These are phyloP conservation scores for Ogataea nakhonphanomensis DNA, from an alignment of 805 yeast genomes.

Conservation along the genomic window DNA sequence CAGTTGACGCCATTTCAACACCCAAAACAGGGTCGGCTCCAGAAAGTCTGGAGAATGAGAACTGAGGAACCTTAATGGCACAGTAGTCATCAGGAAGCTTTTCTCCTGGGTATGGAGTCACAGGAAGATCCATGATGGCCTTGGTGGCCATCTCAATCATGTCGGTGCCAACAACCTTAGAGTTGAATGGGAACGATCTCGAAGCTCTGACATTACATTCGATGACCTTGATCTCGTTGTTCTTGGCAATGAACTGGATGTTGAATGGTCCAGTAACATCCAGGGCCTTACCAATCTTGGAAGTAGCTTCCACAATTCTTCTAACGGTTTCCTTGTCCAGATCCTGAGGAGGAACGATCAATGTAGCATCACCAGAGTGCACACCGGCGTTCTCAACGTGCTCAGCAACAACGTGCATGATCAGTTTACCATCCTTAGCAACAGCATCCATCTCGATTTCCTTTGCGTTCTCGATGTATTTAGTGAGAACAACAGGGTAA, in stretches of 20 bases:
- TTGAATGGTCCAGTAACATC: constrained; percentile 97
- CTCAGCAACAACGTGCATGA: constrained; percentile 97
- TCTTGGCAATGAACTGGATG: constrained; percentile 94
- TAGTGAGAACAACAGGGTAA: constrained; percentile 95
- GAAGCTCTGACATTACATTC: constrained; percentile 99
- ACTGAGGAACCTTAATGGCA: constrained; percentile 95
- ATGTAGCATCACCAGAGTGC: constrained; percentile 98
- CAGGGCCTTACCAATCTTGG: constrained; percentile 91
- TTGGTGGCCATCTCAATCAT: constrained; percentile 96
- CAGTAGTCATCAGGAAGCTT: constrained; percentile 90
- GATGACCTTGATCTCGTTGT: constrained; percentile 93
- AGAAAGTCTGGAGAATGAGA: constrained; percentile 92
- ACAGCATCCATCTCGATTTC: constrained; percentile 99
- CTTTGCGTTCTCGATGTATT: constrained; percentile 93
- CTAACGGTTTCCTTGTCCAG: constrained; percentile 86
- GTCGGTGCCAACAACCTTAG: constrained; percentile 95
- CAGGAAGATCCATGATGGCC: constrained; percentile 86
- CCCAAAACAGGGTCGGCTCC: constrained; percentile 98
- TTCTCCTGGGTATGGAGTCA: constrained; percentile 86
- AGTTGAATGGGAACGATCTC: constrained; percentile 98
- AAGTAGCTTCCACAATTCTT: constrained; percentile 92
- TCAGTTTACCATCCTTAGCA: constrained; percentile 88
- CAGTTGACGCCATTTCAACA: constrained; percentile 99
- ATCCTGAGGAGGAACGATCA: constrained; percentile 96
- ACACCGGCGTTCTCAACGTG: constrained; percentile 99